Percentiles rank a stretch among this genome's conserved stretches.
Evolutionary conservation across 2,329 filamentous ascomycete genomes (phyloP).

Genomic region (Chalara sp.): DNA sequence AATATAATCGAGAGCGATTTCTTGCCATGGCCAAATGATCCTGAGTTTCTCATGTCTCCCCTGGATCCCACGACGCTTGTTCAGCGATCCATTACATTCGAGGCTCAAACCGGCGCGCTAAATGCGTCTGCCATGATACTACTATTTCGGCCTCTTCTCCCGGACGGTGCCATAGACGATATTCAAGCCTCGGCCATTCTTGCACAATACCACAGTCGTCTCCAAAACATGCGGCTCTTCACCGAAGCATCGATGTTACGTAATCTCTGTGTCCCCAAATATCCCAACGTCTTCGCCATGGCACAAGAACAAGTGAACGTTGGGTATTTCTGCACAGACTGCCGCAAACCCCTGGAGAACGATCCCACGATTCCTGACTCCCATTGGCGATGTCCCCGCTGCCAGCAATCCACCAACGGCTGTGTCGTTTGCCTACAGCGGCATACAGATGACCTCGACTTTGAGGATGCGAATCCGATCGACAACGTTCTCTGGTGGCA

Average conservation of each 20-base stretch:
- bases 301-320: slow-evolving; percentile 49
- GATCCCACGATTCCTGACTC: slow-evolving; percentile 31
- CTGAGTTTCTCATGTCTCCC: slow-evolving; percentile 45
- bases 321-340: slow-evolving; percentile 47
- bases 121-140: slow-evolving; percentile 56
- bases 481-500: slow-evolving; percentile 47
- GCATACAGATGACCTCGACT: slow-evolving; percentile 9
- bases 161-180: slow-evolving; percentile 45
- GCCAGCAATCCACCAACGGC: slow-evolving; percentile 42
- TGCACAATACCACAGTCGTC: slow-evolving; percentile 51
- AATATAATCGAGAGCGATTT: slow-evolving; percentile 50
- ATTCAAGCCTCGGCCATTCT: slow-evolving; percentile 50
- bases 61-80: slow-evolving; percentile 51
- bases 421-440: slow-evolving; percentile 52
- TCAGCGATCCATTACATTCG: slow-evolving; percentile 47
- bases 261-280: slow-evolving; percentile 49
- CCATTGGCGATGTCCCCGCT: slow-evolving; percentile 55
- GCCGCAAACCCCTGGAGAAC: slow-evolving; percentile 44
- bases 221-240: slow-evolving; percentile 53
- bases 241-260: slow-evolving; percentile 54
- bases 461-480: slow-evolving; percentile 3
- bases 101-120: slow-evolving; percentile 47
- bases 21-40: slow-evolving; percentile 51
- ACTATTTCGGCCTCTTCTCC: slow-evolving; percentile 50
- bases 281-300: slow-evolving; percentile 44